These are phyloP conservation scores for Rutstroemia sp. DNA, from an alignment of 2,329 filamentous ascomycete genomes.

Conservation along the genomic window DNA sequence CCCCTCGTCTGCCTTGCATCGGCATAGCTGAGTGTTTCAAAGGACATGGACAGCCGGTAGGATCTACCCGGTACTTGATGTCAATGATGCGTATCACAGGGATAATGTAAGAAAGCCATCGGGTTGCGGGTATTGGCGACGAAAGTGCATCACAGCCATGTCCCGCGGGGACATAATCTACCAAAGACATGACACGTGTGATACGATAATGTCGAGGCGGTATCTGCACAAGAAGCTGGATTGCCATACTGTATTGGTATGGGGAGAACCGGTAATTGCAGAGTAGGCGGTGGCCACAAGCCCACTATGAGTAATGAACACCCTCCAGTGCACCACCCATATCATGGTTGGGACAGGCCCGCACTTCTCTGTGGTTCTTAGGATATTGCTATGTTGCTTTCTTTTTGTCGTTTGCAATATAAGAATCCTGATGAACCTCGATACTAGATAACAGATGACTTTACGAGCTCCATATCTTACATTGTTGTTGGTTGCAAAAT, in stretches of 20 bases:
- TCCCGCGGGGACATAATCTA: background rate
- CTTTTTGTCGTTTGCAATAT: background rate
- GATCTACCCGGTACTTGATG: background rate
- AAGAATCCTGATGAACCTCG: background rate
- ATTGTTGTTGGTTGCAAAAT: too few species aligned
- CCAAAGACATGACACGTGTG: background rate
- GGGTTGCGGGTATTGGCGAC: background rate
- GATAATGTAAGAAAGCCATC: background rate
- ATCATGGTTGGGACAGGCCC: background rate
- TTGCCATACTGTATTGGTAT: background rate
- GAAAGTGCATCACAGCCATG: background rate
- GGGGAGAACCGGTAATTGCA: background rate
- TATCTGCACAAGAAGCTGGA: background rate
- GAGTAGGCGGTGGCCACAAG: background rate
- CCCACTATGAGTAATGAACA: background rate
- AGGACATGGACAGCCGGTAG: background rate
- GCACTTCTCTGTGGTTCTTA: background rate
- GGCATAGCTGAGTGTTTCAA: background rate
- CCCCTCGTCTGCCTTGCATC: background rate
- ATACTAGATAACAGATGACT: background rate
- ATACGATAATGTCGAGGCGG: background rate
- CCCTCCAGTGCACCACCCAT: background rate
- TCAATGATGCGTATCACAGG: background rate
- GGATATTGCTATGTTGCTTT: background rate
- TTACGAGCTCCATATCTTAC: background rate